Evolutionary conservation across 441 rosid species (phyloP).

Genomic region (Populus tomentosa): DNA sequence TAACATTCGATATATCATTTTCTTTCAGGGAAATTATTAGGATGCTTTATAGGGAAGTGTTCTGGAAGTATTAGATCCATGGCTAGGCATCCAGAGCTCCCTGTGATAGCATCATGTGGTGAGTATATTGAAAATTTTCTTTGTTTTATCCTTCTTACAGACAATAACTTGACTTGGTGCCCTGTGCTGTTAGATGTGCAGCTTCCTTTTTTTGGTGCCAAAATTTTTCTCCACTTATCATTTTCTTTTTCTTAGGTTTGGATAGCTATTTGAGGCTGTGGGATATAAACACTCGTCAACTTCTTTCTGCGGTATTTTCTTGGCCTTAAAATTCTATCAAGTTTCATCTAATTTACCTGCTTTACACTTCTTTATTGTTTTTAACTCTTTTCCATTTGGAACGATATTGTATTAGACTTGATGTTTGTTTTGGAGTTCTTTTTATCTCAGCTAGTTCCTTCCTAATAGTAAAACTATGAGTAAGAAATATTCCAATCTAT

Average conservation of each 20-base stretch:
- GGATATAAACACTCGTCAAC: constrained; percentile 76
- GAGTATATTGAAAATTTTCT: constrained; percentile 20
- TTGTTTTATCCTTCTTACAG: not conserved
- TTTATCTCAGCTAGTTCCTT: not conserved
- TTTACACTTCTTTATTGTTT: not conserved
- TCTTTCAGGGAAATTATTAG: constrained; percentile 64
- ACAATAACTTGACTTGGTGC: not conserved
- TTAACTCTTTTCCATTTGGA: not conserved
- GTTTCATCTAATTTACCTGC: not conserved
- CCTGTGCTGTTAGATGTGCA: not conserved
- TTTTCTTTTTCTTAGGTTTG: constrained; percentile 44
- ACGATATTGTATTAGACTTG: not conserved
- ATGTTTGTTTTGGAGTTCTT: not conserved
- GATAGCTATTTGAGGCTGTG: constrained; percentile 85
- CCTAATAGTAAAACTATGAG: not conserved
- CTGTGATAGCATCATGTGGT: constrained; percentile 90
- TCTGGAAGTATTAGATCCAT: constrained; percentile 87
- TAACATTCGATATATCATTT: constrained; percentile 6
- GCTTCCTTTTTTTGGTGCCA: not conserved
- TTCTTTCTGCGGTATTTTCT: constrained; percentile 67
- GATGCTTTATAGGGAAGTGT: constrained; percentile 83
- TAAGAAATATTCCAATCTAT: not conserved
- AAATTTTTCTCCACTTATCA: not conserved
- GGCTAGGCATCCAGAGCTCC: constrained; percentile 69
- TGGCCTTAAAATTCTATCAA: not conserved